Base-by-base conservation (phyloP, 1,139 yeast species). In the Hansenula sp. region DNA sequence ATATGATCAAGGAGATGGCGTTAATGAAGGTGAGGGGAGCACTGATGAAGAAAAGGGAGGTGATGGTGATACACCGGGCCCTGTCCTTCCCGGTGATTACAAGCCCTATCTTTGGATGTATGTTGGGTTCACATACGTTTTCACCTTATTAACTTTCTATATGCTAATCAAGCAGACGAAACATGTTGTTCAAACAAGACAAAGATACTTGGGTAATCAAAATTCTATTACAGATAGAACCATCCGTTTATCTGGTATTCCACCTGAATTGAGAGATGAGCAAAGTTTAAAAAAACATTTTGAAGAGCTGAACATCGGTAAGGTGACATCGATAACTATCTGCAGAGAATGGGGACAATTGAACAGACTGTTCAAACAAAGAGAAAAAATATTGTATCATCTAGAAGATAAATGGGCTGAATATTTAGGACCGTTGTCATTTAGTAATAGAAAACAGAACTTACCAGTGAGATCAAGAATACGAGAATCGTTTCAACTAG, bases 181-280 rank as follows among this genome's bases (percentile, higher is more conserved):
- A 45, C 68, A 71, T 42, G 87, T 89, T 36, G 79, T 87, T 38
- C 67, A 72, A 39, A 79, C 81, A 18, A 71, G 96, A 36, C 96
- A 88, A 57, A 69, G 72, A 51, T 84, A 86, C 58, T 70, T 89
- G 53, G 96, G 96, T 0, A 74, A 79, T 31, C 96, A 88, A 58
- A 81, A 84, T 59, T 82, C 94, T 9, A 77, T 88, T 45, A 88
- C 96, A 0, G 96, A 88, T 69, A 72, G 97, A 57, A 93, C 99
- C 0, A 86, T 93, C 44, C 71, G 94, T 47, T 65, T 93, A 24
- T 85, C 94, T 37, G 98, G 98, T 0, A 88, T 93, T n/a, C 97
- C 98, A 0, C 84, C 87, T 0, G 81, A 82, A 41, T 67, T 90
- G 33, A 70, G 97, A 45, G 81, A 81, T 43, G 93, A 83, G 52